Evolutionary conservation across 2,329 filamentous ascomycete species (phyloP).

Genomic region (Diaporthe ampelina): DNA sequence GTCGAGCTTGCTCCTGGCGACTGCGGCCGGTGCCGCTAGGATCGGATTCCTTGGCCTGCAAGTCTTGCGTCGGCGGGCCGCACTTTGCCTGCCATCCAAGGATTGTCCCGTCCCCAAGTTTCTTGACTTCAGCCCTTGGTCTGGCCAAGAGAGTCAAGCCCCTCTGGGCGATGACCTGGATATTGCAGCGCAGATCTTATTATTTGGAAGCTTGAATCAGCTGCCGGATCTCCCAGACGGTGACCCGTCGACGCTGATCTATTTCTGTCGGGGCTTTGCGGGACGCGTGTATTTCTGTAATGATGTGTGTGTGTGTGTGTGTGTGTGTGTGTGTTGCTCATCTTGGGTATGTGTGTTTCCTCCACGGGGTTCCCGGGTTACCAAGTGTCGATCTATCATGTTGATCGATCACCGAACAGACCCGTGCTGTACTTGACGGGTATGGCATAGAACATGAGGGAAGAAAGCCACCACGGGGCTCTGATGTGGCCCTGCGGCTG

Average conservation of each 20-base stretch:
- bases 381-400: neutral
- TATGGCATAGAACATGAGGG: neutral
- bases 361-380: neutral
- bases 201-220: slow-evolving; percentile 20
- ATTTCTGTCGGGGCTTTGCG: slow-evolving; percentile 12
- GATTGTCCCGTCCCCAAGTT: slow-evolving; percentile 13
- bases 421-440: neutral
- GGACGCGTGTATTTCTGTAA: slow-evolving; percentile 9
- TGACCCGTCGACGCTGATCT: slow-evolving; percentile 26
- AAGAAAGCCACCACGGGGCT: neutral
- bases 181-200: slow-evolving; percentile 33
- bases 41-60: slow-evolving; percentile 25
- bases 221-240: neutral
- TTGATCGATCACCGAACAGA: slow-evolving; percentile 4
- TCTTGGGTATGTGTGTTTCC: neutral
- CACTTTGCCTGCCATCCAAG: slow-evolving; percentile 10
- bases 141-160: neutral
- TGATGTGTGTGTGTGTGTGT: neutral
- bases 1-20: slow-evolving; percentile 11
- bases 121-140: slow-evolving; percentile 22
- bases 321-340: neutral
- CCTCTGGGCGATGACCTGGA: slow-evolving; percentile 21
- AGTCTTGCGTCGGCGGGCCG: slow-evolving; percentile 18
- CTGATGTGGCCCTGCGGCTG: neutral
- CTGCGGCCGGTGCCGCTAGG: slow-evolving; percentile 22